Base-by-base conservation (phyloP, 805 yeast species). In the Starmerella powellii region DNA sequence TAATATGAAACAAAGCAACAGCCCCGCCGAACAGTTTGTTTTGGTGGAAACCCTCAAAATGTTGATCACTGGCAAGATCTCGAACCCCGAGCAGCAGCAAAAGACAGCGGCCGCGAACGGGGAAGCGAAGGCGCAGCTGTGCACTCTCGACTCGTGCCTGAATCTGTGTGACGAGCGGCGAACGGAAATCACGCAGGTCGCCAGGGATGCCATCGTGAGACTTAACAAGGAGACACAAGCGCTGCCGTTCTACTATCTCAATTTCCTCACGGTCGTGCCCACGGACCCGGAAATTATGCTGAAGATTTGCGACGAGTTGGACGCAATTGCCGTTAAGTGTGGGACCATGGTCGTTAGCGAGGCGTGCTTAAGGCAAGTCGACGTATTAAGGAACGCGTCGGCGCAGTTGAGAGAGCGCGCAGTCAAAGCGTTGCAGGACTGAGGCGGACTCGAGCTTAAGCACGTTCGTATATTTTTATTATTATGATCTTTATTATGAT, bases 21-120 rank as follows among this genome's bases (percentile, higher is more conserved):
- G 88, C 54, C 87, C 91, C 2, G 74, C 69, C 54, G 74, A 69
- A 31, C 70, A 71, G 31, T 72, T 74, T 18, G 75, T 76, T 51
- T 61, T 76, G 29, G 70, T 84, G 15, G 74, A 78, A 3, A 74
- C 84, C 19, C 68, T 85, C 54, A 84, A 80, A 57, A 84, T 78
- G 51, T 65, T 85, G 17, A 45, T 47, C 20, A 41, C 50, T 8
- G 56, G 57, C 31, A 49, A 47, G 38, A 42, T 40, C 19, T 31
- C 36, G 26, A 37, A 20, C 18, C n/a, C 24, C n/a, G 41, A 30
- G 27, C 26, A 18, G 20, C 24, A 32, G 8, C 28, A 32, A 16
- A 31, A 18, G 27, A 29, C 31, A n/a, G 35, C 34, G 28, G 8
- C 13, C 5, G 34, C 31, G 27, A 12, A 32, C 26, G 24, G 32